A percentile compares a stretch with the other conserved stretches of the same genome.
Evolutionary conservation across 1,284 basidiomycete genomes (phyloP).

Genomic region (Trametes pubescens): DNA sequence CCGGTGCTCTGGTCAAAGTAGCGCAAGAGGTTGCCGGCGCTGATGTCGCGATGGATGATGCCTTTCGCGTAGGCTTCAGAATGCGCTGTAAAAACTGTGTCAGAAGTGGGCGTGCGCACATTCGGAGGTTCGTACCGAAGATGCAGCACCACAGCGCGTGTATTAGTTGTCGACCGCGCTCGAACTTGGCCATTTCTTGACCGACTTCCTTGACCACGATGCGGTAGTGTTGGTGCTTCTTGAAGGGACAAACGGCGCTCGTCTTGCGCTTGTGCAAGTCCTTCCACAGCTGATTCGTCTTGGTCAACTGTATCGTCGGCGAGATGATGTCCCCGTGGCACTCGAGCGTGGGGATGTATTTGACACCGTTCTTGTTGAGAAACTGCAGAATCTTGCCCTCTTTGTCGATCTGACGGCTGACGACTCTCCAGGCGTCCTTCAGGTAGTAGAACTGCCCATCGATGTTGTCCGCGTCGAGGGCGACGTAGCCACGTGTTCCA

Average conservation of each 20-base stretch:
- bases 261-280: neutral
- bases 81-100: neutral
- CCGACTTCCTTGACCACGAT: constrained; percentile 1
- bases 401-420: neutral
- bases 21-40: constrained; percentile 1
- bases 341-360: constrained; percentile 1
- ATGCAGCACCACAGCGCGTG: neutral
- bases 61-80: neutral
- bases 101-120: neutral
- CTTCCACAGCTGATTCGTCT: neutral
- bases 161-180: neutral
- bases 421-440: constrained; percentile 4
- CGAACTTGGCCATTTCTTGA: neutral
- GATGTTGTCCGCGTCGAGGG: neutral
- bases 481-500: neutral
- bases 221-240: constrained; percentile 2
- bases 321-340: neutral
- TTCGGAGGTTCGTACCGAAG: neutral
- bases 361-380: neutral
- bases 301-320: neutral
- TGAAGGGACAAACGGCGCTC: neutral
- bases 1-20: neutral
- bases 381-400: neutral
- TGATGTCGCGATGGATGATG: constrained; percentile 3
- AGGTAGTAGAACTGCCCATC: constrained; percentile 9